Conservation (phyloP, 768 basidiomycete genomes). For the Collybiopsis luxurians region DNA sequence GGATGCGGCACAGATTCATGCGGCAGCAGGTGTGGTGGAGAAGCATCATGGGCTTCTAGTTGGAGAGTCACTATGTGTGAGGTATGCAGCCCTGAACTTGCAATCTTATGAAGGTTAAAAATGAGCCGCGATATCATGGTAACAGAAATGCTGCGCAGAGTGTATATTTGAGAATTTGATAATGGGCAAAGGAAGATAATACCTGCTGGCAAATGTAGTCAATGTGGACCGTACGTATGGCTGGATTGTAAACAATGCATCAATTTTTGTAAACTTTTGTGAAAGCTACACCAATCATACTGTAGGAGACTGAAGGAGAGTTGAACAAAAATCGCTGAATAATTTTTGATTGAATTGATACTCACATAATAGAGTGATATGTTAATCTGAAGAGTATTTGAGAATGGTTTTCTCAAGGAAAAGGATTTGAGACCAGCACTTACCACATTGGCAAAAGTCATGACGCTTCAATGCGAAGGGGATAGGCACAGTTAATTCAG, state of each 20-base stretch:
- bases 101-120: neutral
- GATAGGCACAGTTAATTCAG: neutral
- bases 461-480: neutral
- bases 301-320: too few relatives aligned
- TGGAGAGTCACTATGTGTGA: neutral
- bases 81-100: neutral
- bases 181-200: neutral
- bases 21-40: too few relatives aligned
- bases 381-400: neutral
- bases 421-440: too few relatives aligned
- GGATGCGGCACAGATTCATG: too few relatives aligned
- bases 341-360: neutral
- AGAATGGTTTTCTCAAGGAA: too few relatives aligned
- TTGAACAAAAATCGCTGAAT: too few relatives aligned
- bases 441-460: neutral
- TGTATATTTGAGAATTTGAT: neutral
- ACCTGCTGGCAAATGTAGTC: neutral
- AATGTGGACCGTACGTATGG: neutral
- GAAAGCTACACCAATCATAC: too few relatives aligned
- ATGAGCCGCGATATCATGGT: conserved; percentile 1
- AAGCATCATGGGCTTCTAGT: too few relatives aligned
- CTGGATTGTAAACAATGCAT: neutral
- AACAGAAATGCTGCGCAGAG: neutral
- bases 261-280: too few relatives aligned
- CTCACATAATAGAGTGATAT: neutral